phyloP scores from a whole-genome alignment of 176 grass and related monocot species.

The Aegilops sharonensis region DNA sequence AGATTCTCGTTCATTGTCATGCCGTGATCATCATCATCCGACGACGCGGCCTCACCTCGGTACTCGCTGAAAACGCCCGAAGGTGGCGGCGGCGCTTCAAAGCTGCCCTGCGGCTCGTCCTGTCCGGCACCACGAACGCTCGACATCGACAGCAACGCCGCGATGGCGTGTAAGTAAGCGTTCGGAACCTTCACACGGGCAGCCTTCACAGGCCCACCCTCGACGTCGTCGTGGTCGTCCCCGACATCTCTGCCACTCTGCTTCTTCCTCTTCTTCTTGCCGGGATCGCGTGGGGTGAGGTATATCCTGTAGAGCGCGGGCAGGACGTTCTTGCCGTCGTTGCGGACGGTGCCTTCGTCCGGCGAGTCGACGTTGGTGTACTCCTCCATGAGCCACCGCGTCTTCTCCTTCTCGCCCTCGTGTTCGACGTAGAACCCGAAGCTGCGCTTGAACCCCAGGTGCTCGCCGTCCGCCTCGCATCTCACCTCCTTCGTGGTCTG shows the following conservation, averaged over 20 bases:
- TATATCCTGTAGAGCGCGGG: slow-evolving; percentile 29
- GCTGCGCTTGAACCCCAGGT: neutral
- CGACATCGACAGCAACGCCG: neutral
- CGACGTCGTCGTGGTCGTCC: neutral
- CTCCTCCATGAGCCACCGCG: slow-evolving; percentile 41
- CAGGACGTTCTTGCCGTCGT: neutral
- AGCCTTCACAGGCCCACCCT: neutral
- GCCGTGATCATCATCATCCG: neutral
- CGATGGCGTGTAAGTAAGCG: neutral
- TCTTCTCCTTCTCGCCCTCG: neutral
- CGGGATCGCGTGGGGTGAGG: neutral
- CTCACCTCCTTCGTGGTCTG: neutral
- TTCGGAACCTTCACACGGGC: neutral
- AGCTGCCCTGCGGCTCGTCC: neutral
- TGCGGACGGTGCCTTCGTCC: neutral
- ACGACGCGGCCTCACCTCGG: neutral
- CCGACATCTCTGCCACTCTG: neutral
- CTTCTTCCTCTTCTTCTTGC: neutral
- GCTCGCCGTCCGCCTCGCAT: neutral
- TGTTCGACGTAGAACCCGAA: slow-evolving; percentile 6
- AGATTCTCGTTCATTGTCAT: neutral
- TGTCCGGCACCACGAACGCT: neutral
- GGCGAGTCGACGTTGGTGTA: neutral
- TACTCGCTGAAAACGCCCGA: neutral
- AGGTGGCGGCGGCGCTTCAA: neutral